phyloP scores from a whole-genome alignment of 345 rosid species.

The Schrenkiella parvula region DNA sequence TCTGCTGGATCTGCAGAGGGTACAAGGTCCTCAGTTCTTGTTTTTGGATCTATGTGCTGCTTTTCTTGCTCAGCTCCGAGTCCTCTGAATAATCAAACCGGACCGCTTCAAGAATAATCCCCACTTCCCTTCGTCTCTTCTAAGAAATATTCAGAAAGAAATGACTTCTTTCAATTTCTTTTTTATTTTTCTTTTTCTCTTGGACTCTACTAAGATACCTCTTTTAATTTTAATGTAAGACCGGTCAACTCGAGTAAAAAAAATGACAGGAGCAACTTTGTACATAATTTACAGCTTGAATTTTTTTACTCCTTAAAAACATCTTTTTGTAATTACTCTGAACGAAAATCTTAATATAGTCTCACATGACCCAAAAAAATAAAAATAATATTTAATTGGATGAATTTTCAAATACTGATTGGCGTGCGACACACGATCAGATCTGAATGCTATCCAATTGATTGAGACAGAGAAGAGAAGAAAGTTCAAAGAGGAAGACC shows the following conservation, averaged over 20 bases:
- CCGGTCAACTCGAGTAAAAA: neutral
- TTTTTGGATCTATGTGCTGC: constrained; percentile 88
- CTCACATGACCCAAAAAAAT: no score
- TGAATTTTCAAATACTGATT: no score
- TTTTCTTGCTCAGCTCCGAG: constrained; percentile 72
- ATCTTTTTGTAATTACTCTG: no score
- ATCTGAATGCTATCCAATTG: no score
- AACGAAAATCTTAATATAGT: no score
- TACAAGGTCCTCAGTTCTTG: constrained; percentile 69
- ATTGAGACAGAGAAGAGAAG: no score
- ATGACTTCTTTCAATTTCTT: neutral
- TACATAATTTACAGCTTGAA: no score
- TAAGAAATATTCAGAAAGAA: constrained; percentile 16
- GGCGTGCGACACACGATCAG: no score
- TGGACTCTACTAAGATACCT: neutral
- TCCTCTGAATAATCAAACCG: constrained; percentile 39
- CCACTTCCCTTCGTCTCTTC: neutral
- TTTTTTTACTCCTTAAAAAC: no score
- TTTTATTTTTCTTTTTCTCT: neutral
- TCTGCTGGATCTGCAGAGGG: constrained; percentile 73
- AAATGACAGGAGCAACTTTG: neutral
- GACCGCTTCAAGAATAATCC: constrained; percentile 18
- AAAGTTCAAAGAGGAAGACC: no score
- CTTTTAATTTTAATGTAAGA: constrained; percentile 11
- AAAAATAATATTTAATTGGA: no score